These are phyloP conservation scores for Candida maris DNA, from an alignment of 805 yeast species.

Conservation along the genomic window DNA sequence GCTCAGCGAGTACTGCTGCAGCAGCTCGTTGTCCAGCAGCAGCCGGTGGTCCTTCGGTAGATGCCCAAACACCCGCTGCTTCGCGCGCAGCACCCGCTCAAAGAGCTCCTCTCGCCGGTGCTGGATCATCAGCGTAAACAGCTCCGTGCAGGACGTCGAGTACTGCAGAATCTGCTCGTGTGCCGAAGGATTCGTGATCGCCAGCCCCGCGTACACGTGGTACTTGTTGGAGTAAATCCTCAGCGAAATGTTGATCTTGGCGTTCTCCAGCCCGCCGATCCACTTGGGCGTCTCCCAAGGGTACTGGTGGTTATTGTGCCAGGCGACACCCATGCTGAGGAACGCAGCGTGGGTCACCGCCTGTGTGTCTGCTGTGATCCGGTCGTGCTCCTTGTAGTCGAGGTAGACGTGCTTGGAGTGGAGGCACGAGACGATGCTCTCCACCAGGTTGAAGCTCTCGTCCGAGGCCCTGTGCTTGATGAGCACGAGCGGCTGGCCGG, in stretches of 20 bases:
- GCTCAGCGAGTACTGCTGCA: conserved; percentile 76
- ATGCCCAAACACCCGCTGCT: conserved; percentile 71
- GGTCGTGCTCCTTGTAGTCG: conserved; percentile 86
- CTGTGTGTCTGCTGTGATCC: conserved; percentile 96
- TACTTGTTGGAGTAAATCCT: conserved; percentile 91
- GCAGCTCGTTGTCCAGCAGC: conserved; percentile 68
- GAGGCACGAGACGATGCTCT: conserved; percentile 62
- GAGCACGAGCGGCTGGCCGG: conserved; percentile 89
- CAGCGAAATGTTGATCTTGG: conserved; percentile 87
- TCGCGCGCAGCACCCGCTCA: conserved; percentile 61
- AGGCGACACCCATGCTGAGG: conserved; percentile 93
- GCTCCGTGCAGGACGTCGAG: conserved; percentile 76
- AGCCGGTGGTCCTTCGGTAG: conserved; percentile 53
- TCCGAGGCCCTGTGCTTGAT: conserved; percentile 67
- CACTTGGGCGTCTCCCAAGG: conserved; percentile 90
- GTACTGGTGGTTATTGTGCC: conserved; percentile 77
- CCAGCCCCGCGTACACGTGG: conserved; percentile 98
- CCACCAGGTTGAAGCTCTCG: conserved; percentile 58
- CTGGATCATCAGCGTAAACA: conserved; percentile 79
- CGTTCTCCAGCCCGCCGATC: conserved; percentile 94
- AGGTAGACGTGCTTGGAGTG: conserved; percentile 73
- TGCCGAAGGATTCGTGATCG: conserved; percentile 93
- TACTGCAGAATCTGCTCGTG: conserved; percentile 89
- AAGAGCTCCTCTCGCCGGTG: conserved; percentile 56
- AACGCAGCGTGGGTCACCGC: conserved; percentile 99